Base-by-base conservation (phyloP, 768 basidiomycete genomes). In the Chlorophyllum brunneum region DNA sequence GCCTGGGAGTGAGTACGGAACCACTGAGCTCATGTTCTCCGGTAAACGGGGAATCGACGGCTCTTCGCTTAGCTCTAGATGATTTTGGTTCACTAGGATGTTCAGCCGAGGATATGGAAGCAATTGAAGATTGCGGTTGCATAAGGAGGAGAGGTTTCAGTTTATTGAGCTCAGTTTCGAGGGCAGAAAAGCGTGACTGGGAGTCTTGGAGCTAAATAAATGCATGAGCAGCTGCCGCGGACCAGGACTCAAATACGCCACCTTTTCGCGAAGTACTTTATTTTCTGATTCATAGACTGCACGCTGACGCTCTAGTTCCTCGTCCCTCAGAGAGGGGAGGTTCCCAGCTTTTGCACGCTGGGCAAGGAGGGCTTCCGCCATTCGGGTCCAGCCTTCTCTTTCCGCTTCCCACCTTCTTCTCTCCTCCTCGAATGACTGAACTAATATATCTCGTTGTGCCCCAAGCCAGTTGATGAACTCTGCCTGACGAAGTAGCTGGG, bases 111-210 rank as follows among this genome's bases (percentile, higher is more conserved):
- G 36, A 24, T 3, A 22, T 9, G 11, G 20, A 23, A 10, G 24
- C 13, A 33, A 8, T 11, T 9, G 27, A 9, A 53, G 64, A 70
- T 58, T 18, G 67, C 16, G 84, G 80, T 42, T 84, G 81, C 76
- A 88, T 80, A 11, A 88, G 68, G 39, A 91, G 73, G 30, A 88
- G 65, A 0, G 88, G 88, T 41, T 81, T 80, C 27, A 91, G 74
- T 55, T 80, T 79, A 2, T 70, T 65, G 6, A 90, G 70, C 61
- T 91, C 88, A 9, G 73, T 60, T 67, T 90, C 88, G 0, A 91
- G 74, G 1, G 70, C 56, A 22, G 74, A 65, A 9, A 84, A 65
- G 33, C 85, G 79, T 4, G 63, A 59, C 56, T 84, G 80, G 0
- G 79, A 72, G 50, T 86, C 83, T 38, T 72, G 64, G 5, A 91